phyloP scores from a whole-genome alignment of 2,329 filamentous ascomycete species.

The Chrysosphaeria jannelii region DNA sequence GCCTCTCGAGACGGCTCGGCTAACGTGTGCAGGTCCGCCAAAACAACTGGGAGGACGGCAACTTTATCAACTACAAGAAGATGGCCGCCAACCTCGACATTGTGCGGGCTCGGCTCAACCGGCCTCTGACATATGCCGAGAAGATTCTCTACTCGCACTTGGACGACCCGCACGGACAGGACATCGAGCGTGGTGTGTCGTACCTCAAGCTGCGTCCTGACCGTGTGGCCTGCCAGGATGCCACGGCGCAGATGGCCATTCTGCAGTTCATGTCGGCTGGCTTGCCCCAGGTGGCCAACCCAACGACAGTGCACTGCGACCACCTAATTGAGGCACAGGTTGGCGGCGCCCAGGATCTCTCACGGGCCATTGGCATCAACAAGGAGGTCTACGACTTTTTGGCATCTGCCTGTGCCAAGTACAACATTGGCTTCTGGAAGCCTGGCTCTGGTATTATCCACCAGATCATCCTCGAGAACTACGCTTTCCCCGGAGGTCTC shows the following conservation, averaged over 20 bases:
- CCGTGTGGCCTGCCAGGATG: conserved; percentile 96
- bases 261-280: conserved; percentile 98
- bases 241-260: conserved; percentile 97
- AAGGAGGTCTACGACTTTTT: conserved; percentile 99
- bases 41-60: conserved; percentile 84
- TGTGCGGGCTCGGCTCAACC: conserved; percentile 69
- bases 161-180: conserved; percentile 85
- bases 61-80: conserved; percentile 99
- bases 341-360: conserved; percentile 80
- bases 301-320: conserved; percentile 90
- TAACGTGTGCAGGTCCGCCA: conserved; percentile 35
- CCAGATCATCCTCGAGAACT: conserved; percentile 96
- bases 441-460: conserved; percentile 98
- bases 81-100: conserved; percentile 93
- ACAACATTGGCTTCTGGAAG: conserved; percentile 99
- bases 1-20: background rate
- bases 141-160: conserved; percentile 98
- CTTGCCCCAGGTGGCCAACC: conserved; percentile 84
- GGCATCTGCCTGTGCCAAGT: conserved; percentile 79
- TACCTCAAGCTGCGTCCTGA: conserved; percentile 94
- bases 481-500: conserved; percentile 93
- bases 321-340: conserved; percentile 96
- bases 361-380: conserved; percentile 74
- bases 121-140: conserved; percentile 81
- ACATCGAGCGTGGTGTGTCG: conserved; percentile 81